Evolutionary conservation across 2,329 filamentous ascomycete species (phyloP), one percentile per base, ranked within the genome.

Genomic region (Fusarium annulatum): DNA sequence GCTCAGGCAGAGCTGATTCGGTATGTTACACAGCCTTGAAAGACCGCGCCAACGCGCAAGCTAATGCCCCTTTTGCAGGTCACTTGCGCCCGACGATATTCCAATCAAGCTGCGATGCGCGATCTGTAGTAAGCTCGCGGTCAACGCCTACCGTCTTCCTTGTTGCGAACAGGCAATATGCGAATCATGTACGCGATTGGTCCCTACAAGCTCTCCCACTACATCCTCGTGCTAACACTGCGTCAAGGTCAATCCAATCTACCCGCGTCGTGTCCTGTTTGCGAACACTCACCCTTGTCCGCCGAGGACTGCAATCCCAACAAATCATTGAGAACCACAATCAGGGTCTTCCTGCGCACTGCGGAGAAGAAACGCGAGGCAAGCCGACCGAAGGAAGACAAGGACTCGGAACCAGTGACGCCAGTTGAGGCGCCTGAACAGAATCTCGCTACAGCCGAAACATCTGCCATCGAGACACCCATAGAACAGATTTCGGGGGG

Each of bases 91-190:
- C 74, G 94, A 96, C 78, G 94, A 96, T 71, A 95, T 98, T 65
- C 96, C 96, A n/a, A 94, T 95, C 79, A 98, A 97, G 87, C 89
- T 99, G 73, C 93, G 95, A 83, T 99, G 96, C 86, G 94, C 94
- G 59, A 94, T 94, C 77, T 99, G 96, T 84, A 96, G 93, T 85
- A 95, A 94, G 82, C 88, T 98, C 66, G 95, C 95, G 36, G 86
- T 97, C 73, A 97, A 98, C 81, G 94, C 96, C 14, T 97, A 94
- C 81, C 93, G 95, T 72, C 87, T 98, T 34, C 94, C 95, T 3
- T 99, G 96, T 84, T 99, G 96, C 82, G 96, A 98, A 80, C 96
- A 97, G 80, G 92, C 93, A 45, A 97, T 98, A 66, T 98, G 96
- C 86, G 93, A 96, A 80, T 88, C 87, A 74, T 99, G 96, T 98